Percentiles rank a stretch among this genome's conserved stretches.
phyloP scores from a whole-genome alignment of 768 basidiomycete genomes.

The Macrocybe gigantea region DNA sequence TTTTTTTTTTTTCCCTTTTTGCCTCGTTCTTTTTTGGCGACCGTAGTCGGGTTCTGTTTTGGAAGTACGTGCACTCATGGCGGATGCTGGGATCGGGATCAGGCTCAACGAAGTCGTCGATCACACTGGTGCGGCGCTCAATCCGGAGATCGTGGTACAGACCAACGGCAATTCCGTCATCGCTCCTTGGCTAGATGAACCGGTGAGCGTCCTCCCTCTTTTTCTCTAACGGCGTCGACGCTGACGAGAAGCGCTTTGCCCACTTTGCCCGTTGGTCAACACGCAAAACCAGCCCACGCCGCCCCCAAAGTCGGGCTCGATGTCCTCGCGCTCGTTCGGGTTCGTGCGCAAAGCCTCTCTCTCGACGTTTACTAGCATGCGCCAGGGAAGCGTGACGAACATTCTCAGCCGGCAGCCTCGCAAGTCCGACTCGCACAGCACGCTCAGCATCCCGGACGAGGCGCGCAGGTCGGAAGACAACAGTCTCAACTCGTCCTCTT shows the following conservation, averaged over 20 bases:
- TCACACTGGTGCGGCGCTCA: constrained; percentile 14
- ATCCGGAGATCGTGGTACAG: constrained; percentile 12
- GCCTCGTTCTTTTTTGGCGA: not conserved
- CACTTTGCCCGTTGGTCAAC: too few species aligned
- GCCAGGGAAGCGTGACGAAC: constrained; percentile 24
- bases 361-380: constrained; percentile 26
- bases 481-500: constrained; percentile 21
- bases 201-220: constrained; percentile 14
- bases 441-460: constrained; percentile 23
- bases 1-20: not conserved
- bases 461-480: constrained; percentile 23
- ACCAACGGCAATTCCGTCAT: constrained; percentile 14
- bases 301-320: constrained; percentile 28
- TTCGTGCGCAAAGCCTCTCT: constrained; percentile 36
- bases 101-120: constrained; percentile 16
- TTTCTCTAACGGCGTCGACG: not conserved
- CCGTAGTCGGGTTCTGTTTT: not conserved
- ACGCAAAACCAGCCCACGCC: constrained; percentile 30
- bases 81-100: not conserved
- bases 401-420: constrained; percentile 23
- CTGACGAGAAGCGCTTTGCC: not conserved
- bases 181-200: constrained; percentile 24
- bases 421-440: constrained; percentile 29
- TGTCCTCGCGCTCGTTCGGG: constrained; percentile 26
- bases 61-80: not conserved